Percentiles rank a stretch among this genome's conserved stretches.
phyloP scores from a whole-genome alignment of 2,329 filamentous ascomycete species.

The Verticillium isaacii region DNA sequence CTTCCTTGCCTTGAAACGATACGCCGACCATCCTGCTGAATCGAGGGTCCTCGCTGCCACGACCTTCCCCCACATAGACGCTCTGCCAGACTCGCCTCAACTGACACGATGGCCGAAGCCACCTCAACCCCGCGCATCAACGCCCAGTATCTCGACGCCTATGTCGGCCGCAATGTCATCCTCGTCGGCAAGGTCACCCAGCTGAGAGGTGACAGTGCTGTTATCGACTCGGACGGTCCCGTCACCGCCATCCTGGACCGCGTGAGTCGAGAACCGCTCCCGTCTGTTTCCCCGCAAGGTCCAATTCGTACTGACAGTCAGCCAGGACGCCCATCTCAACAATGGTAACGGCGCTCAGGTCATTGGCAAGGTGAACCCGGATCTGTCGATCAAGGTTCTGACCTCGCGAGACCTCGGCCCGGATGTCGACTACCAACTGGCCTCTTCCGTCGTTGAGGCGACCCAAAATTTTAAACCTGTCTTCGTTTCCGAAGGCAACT shows the following conservation, averaged over 20 bases:
- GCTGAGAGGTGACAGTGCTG: slow-evolving; percentile 74
- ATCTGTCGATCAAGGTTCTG: slow-evolving; percentile 67
- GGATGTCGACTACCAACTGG: slow-evolving; percentile 67
- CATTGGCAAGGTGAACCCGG: slow-evolving; percentile 74
- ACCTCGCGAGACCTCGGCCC: slow-evolving; percentile 65
- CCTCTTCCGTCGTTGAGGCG: slow-evolving; percentile 75
- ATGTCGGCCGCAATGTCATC: slow-evolving; percentile 71
- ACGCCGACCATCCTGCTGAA: background rate
- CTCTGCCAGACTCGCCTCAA: too few species aligned
- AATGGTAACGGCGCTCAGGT: slow-evolving; percentile 69
- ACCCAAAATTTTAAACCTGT: slow-evolving; percentile 78
- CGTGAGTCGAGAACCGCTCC: slow-evolving; percentile 39
- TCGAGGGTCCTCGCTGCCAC: too few species aligned
- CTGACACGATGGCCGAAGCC: slow-evolving; percentile 50
- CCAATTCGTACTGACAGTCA: background rate
- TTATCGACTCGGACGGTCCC: slow-evolving; percentile 73
- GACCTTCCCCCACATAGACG: too few species aligned
- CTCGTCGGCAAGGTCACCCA: slow-evolving; percentile 81
- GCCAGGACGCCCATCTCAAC: slow-evolving; percentile 66
- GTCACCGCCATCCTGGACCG: slow-evolving; percentile 71
- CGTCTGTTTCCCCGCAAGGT: background rate
- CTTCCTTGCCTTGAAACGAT: too few species aligned
- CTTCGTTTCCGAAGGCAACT: slow-evolving; percentile 56
- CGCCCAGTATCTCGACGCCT: slow-evolving; percentile 71
- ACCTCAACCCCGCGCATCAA: slow-evolving; percentile 76